Evolutionary conservation across 176 grass and related monocot genomes (phyloP).

Genomic region (Oryza longistaminata): DNA sequence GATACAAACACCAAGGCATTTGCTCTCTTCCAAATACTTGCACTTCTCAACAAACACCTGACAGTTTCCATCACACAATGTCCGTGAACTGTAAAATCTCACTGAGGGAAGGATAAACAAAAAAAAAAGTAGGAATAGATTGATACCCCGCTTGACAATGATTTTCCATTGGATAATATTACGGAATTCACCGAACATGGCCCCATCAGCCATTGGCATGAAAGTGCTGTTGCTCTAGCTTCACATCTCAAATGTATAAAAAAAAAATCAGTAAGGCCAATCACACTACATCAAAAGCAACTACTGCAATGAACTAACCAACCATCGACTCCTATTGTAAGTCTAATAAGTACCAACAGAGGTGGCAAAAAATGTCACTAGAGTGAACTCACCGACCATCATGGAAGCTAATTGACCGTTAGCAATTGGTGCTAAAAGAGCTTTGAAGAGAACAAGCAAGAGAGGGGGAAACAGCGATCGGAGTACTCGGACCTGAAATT

Average conservation of each 20-base stretch:
- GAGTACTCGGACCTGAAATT: conserved; percentile 67
- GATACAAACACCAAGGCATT: conserved; percentile 88
- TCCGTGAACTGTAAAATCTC: neutral
- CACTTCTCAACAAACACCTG: conserved; percentile 85
- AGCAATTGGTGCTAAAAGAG: conserved; percentile 69
- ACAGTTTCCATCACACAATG: conserved; percentile 1
- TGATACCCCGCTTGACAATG: conserved; percentile 73
- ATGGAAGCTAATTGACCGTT: conserved; percentile 67
- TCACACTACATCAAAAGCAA: neutral
- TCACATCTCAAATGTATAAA: conserved; percentile 28
- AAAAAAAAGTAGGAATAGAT: neutral
- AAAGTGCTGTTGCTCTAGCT: conserved; percentile 87
- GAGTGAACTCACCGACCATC: conserved; percentile 67
- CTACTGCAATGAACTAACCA: no score
- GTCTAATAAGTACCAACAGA: neutral
- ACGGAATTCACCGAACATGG: conserved; percentile 74
- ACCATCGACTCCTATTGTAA: neutral
- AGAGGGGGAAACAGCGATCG: conserved; percentile 71
- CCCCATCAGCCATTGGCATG: conserved; percentile 94
- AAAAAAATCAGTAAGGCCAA: neutral
- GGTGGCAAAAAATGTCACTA: conserved; percentile 1
- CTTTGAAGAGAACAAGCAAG: conserved; percentile 80
- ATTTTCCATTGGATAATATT: conserved; percentile 61
- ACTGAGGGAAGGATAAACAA: neutral
- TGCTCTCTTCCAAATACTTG: conserved; percentile 90